Evolutionary conservation across 345 rosid species (phyloP).

Genomic region (Citrus reticulata): DNA sequence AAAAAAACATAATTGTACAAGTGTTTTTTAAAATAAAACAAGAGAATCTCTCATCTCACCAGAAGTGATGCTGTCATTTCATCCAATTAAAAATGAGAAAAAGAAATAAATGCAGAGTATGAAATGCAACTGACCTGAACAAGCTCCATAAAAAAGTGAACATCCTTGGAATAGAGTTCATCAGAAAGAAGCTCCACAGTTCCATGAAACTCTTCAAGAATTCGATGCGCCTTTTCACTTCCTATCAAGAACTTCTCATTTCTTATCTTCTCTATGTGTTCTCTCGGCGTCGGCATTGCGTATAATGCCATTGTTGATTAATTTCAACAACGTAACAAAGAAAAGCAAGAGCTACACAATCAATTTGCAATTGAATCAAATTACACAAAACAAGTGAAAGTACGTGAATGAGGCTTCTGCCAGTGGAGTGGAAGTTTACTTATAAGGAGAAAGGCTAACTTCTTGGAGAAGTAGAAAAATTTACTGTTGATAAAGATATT

Average conservation of each 20-base stretch:
- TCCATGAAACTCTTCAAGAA: constrained; percentile 53
- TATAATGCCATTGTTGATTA: neutral
- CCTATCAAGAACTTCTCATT: constrained; percentile 52
- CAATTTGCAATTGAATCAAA: no score
- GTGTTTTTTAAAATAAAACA: no score
- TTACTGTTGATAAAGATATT: no score
- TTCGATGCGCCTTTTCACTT: constrained; percentile 34
- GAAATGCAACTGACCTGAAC: constrained; percentile 39
- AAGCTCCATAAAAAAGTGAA: constrained; percentile 74
- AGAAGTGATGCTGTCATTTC: no score
- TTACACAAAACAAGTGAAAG: no score
- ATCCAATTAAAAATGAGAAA: neutral
- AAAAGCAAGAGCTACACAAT: no score
- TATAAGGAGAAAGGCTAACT: neutral
- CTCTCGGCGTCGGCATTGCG: constrained; percentile 26
- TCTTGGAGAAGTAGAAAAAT: neutral
- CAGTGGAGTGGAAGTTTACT: neutral
- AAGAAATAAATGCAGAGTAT: neutral
- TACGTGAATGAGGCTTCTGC: no score
- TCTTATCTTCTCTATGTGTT: constrained; percentile 60
- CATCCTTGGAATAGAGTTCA: constrained; percentile 66
- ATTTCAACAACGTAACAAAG: no score
- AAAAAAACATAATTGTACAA: no score
- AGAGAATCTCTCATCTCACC: no score
- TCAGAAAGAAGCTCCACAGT: constrained; percentile 62